Percentiles rank a stretch among this genome's conserved stretches.
phyloP scores from a whole-genome alignment of 2,329 filamentous ascomycete genomes.

The Diplodia intermedia region DNA sequence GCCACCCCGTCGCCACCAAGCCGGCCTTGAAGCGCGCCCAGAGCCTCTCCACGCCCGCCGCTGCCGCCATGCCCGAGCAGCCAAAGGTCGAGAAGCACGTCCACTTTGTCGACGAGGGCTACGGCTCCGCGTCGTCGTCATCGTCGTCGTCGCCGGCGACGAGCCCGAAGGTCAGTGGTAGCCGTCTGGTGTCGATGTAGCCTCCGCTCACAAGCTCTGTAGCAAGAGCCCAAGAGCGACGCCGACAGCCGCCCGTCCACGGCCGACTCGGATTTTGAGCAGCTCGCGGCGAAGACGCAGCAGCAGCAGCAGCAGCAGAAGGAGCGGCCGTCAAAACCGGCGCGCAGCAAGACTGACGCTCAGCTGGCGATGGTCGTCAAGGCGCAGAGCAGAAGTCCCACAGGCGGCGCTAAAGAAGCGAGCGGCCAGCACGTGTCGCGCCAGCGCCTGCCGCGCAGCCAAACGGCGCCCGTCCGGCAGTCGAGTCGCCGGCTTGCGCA shows the following conservation, averaged over 20 bases:
- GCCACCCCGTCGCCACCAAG: constrained; percentile 4
- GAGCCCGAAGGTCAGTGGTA: constrained; percentile 29
- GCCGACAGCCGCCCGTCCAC: constrained; percentile 1
- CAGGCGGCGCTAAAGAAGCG: constrained; percentile 6
- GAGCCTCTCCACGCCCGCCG: constrained; percentile 6
- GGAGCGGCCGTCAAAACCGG: background rate
- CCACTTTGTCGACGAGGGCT: constrained; percentile 32
- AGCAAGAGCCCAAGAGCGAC: constrained; percentile 24
- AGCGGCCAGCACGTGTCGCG: constrained; percentile 8
- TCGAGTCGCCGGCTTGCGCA: background rate
- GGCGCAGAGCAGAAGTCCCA: constrained; percentile 4
- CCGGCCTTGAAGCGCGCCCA: constrained; percentile 9
- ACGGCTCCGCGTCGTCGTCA: constrained; percentile 11
- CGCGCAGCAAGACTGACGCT: background rate
- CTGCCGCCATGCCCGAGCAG: background rate
- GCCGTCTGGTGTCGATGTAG: constrained; percentile 4
- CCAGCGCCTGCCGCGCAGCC: background rate
- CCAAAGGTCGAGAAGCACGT: constrained; percentile 24
- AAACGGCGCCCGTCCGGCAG: background rate
- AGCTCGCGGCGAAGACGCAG: constrained; percentile 2
- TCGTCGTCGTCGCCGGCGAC: constrained; percentile 9
- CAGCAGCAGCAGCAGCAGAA: constrained; percentile 9
- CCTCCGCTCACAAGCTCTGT: constrained; percentile 25
- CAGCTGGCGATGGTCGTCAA: background rate
- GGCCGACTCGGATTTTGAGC: background rate